These are phyloP conservation scores for Spatholobus suberectus DNA, from an alignment of 306 rosid species.

Conservation along the genomic window DNA sequence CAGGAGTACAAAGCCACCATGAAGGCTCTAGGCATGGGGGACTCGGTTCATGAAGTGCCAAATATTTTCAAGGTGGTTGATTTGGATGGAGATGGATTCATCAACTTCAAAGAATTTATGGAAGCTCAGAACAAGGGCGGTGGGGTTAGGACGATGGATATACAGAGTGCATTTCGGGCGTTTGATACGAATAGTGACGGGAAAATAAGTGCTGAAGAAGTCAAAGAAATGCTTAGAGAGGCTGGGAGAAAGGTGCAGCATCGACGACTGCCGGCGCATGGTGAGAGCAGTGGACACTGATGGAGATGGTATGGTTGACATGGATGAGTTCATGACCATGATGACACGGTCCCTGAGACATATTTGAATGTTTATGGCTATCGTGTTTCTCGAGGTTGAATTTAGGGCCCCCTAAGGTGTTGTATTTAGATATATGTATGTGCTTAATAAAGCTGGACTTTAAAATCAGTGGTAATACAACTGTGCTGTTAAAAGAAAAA, in stretches of 20 bases:
- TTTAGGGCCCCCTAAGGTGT: background rate
- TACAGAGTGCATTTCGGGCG: conserved; percentile 63
- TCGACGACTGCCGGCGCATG: conserved; percentile 75
- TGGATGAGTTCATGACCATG: conserved; percentile 84
- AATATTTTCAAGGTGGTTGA: conserved; percentile 74
- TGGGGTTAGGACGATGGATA: conserved; percentile 63
- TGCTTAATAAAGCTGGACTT: background rate
- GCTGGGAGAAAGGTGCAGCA: conserved; percentile 77
- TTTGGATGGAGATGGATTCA: conserved; percentile 83
- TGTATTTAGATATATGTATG: background rate
- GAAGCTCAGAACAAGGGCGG: conserved; percentile 75
- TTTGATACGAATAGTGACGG: conserved; percentile 82
- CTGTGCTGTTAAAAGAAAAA: background rate
- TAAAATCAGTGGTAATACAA: background rate
- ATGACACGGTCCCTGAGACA: conserved; percentile 64
- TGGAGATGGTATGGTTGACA: conserved; percentile 85
- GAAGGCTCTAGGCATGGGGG: conserved; percentile 66
- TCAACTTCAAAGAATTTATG: conserved; percentile 75
- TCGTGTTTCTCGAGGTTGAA: conserved; percentile 17
- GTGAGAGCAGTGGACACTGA: conserved; percentile 79
- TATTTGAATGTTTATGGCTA: conserved; percentile 26
- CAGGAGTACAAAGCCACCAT: conserved; percentile 69
- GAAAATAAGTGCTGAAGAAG: conserved; percentile 87
- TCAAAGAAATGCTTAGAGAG: conserved; percentile 61
- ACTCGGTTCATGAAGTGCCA: conserved; percentile 59